Evolutionary conservation across 257 asterid genomes (phyloP).

Genomic region (Eucommia ulmoides): DNA sequence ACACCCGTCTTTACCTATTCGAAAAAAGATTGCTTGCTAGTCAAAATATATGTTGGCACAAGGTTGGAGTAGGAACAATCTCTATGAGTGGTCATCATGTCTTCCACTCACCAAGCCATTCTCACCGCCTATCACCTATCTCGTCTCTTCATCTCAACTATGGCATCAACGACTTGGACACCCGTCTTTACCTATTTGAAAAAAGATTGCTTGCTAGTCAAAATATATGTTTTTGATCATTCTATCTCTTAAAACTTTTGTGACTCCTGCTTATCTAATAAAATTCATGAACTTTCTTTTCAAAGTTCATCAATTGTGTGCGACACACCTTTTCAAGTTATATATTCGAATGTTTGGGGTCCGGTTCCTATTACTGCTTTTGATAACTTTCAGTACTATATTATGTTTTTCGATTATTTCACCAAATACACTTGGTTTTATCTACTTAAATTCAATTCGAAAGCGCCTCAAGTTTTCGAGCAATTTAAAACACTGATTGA

Average conservation of each 20-base stretch:
- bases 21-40: neutral
- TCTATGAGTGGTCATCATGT: neutral
- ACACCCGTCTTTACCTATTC: neutral
- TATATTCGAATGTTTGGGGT: too few species aligned
- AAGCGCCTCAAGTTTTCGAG: neutral
- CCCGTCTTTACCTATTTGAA: neutral
- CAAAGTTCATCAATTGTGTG: neutral
- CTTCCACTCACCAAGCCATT: neutral
- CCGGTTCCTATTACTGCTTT: too few species aligned
- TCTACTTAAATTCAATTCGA: neutral
- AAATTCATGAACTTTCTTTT: constrained; percentile 2
- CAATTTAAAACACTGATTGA: constrained; percentile 1
- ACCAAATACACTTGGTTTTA: too few species aligned
- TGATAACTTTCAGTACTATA: too few species aligned
- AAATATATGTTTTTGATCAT: neutral
- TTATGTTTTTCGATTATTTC: too few species aligned
- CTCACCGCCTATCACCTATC: neutral
- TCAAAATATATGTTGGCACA: neutral
- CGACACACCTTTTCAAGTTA: neutral
- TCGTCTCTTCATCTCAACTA: neutral
- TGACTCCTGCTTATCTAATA: neutral
- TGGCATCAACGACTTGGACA: constrained; percentile 1
- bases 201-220: neutral
- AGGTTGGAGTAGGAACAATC: neutral
- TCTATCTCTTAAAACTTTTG: neutral